Conservation (phyloP, 2,329 filamentous ascomycete species). For the Madurella fahalii region DNA sequence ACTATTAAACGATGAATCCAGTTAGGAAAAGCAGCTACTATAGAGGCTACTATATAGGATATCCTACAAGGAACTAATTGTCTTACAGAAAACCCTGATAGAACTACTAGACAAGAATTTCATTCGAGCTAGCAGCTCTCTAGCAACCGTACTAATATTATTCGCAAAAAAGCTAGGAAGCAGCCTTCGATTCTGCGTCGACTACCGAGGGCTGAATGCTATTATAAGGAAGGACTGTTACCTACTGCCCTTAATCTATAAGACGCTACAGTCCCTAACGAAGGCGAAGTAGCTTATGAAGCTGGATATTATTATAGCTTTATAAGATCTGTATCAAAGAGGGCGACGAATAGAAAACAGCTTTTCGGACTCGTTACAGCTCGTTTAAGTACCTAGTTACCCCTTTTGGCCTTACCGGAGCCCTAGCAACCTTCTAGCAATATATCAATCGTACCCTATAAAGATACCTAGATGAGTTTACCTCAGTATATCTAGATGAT, state of each 20-base stretch:
- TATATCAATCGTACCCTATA: slow-evolving; percentile 13
- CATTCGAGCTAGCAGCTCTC: neutral
- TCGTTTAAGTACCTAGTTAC: slow-evolving; percentile 32
- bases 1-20: too few relatives aligned
- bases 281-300: too few relatives aligned
- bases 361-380: slow-evolving; percentile 27
- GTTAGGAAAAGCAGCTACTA: too few relatives aligned
- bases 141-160: neutral
- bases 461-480: slow-evolving; percentile 6
- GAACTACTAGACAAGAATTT: neutral
- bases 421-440: slow-evolving; percentile 8
- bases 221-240: neutral
- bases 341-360: slow-evolving; percentile 33
- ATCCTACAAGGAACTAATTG: neutral
- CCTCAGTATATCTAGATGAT: slow-evolving; percentile 6
- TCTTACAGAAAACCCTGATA: neutral
- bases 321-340: too few relatives aligned
- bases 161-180: neutral
- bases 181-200: neutral
- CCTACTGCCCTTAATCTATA: too few relatives aligned
- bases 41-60: neutral
- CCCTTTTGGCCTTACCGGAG: slow-evolving; percentile 28
- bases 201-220: neutral
- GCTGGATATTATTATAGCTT: too few relatives aligned
- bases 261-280: too few relatives aligned